Base-by-base conservation (phyloP, 208 protist species). In the Naegleria lovaniensis region DNA sequence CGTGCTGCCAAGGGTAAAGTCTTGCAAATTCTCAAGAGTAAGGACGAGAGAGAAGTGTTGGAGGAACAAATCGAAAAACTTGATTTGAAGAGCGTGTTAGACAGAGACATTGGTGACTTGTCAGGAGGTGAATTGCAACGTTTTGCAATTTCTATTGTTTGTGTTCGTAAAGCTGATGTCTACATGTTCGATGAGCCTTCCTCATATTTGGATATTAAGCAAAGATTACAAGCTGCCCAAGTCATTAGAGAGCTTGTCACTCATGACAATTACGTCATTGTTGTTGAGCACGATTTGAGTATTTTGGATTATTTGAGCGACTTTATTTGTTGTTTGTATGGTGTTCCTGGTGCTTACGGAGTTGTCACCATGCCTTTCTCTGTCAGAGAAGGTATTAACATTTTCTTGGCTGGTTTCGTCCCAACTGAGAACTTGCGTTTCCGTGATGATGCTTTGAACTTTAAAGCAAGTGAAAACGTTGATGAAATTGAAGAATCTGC, bases 171-270 rank as follows among this genome's bases (percentile, higher is more conserved):
- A 79, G 97, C 97, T 33, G 92, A 97, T 48, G 96, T 99, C 59
- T 99, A 99, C 95, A 99, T 99, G 98, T 99, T 99, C 93, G 99
- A 99, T 94, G 99, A 99, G 95, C 99, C 99, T 90, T 99, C 98
- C 55, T 99, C 96, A 89, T 99, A 99, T 93, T 96, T 99, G 33
- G 99, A 99, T 97, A 98, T 99, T 36, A 98, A 97, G 90, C 99
- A 99, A 95, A 96, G 99, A 92, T 93, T 99, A 22, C 99, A 97
- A 7, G 99, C 98, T 41, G 99, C 98, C 39, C 92, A 95, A 88
- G 94, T 97, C 86, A 99, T 99, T 91, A 97, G 99, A 88, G 94
- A 94, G 0, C 95, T 99, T 52, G 89, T 99, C 75, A 94, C 92
- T 16, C 94, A 96, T 51, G 95, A 97, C 90, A 98, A 97, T 90